A percentile compares a stretch with the other conserved stretches of the same genome.
These are phyloP conservation scores for Talaromyces sp. DNA, from an alignment of 2,329 filamentous ascomycete species.

Conservation along the genomic window DNA sequence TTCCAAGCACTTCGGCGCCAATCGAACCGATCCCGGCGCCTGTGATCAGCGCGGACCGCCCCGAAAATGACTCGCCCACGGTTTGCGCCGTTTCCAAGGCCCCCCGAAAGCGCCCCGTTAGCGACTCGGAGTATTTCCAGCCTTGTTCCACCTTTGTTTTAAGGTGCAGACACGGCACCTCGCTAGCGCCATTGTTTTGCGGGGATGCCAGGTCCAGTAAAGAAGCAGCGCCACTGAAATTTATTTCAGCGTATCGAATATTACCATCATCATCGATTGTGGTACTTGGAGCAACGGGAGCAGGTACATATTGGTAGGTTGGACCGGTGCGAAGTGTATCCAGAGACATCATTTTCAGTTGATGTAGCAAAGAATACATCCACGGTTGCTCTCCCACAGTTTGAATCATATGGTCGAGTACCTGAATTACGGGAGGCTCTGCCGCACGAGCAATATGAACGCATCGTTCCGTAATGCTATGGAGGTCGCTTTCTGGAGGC, in stretches of 20 bases:
- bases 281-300: not conserved
- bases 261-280: slow-evolving; percentile 1
- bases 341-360: slow-evolving; percentile 99
- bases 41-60: slow-evolving; percentile 96
- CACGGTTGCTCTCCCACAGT: not conserved
- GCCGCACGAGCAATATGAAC: slow-evolving; percentile 61
- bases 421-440: not conserved
- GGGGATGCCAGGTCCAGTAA: not conserved
- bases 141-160: slow-evolving; percentile 95
- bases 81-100: slow-evolving; percentile 83
- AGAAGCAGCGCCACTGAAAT: not conserved
- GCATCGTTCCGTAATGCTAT: slow-evolving; percentile 80
- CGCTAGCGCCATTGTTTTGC: not conserved
- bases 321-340: slow-evolving; percentile 59
- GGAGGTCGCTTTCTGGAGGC: no score
- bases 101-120: slow-evolving; percentile 86
- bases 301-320: not conserved
- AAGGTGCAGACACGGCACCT: slow-evolving; percentile 80
- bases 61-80: slow-evolving; percentile 72
- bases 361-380: slow-evolving; percentile 73
- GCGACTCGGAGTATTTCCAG: slow-evolving; percentile 99
- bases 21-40: slow-evolving; percentile 97
- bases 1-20: slow-evolving; percentile 91
- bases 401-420: not conserved
- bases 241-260: not conserved